Percentiles rank a stretch among this genome's conserved stretches.
These are phyloP conservation scores for Apocynum venetum DNA, from an alignment of 257 asterid species.

Conservation along the genomic window DNA sequence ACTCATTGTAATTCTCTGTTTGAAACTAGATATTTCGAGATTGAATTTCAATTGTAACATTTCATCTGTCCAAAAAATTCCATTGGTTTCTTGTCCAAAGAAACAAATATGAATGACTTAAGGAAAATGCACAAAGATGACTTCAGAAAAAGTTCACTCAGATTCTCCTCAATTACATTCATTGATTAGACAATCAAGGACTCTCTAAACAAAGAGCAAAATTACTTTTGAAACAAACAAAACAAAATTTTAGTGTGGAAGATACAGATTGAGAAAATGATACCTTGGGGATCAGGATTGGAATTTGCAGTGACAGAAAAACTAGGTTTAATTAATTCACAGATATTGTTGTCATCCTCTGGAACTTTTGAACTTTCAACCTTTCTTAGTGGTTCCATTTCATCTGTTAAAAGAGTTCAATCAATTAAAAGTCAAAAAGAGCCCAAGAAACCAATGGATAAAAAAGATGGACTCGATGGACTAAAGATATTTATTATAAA, in stretches of 20 bases:
- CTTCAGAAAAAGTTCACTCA: too few species aligned
- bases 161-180: background rate
- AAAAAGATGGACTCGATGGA: background rate
- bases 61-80: conserved; percentile 14
- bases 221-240: background rate
- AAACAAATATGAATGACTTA: background rate
- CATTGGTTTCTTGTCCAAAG: background rate
- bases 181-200: background rate
- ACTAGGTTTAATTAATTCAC: conserved; percentile 19
- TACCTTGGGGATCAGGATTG: conserved; percentile 29
- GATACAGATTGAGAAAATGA: background rate
- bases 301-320: conserved; percentile 23
- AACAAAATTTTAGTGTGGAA: background rate
- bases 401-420: conserved; percentile 16
- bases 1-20: conserved; percentile 22
- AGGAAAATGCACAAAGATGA: background rate
- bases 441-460: background rate
- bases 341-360: conserved; percentile 24
- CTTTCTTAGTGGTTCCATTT: conserved; percentile 20
- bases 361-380: conserved; percentile 17
- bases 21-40: conserved; percentile 18
- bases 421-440: background rate
- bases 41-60: conserved; percentile 17
- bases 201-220: background rate
- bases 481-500: too few species aligned